Evolutionary conservation across 2,329 filamentous ascomycete species (phyloP).

Genomic region (Pseudogymnoascus sp.): DNA sequence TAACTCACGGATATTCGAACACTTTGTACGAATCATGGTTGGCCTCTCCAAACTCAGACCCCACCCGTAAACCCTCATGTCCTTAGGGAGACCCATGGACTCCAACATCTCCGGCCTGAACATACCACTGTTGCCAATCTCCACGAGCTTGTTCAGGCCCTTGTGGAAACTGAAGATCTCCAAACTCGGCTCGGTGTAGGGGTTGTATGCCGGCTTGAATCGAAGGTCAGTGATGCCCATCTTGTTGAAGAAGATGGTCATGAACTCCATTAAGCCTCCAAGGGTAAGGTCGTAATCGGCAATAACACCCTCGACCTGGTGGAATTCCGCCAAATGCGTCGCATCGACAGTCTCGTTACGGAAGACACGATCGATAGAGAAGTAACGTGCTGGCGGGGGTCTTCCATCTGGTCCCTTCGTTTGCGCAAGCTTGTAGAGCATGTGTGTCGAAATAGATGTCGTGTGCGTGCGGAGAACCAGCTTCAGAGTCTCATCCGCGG

Average conservation of each 20-base stretch:
- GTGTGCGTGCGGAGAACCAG: constrained; percentile 95
- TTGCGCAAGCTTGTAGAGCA: constrained; percentile 82
- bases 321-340: constrained; percentile 95
- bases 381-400: constrained; percentile 74
- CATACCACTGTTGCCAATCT: constrained; percentile 98
- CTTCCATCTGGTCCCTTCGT: constrained; percentile 66
- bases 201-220: constrained; percentile 97
- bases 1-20: constrained; percentile 81
- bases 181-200: constrained; percentile 93
- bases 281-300: constrained; percentile 91
- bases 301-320: constrained; percentile 97
- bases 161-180: constrained; percentile 96
- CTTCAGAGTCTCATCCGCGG: constrained; percentile 74
- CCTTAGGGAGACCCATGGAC: constrained; percentile 84
- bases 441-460: constrained; percentile 82
- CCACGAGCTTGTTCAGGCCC: constrained; percentile 82
- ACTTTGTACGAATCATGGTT: constrained; percentile 78
- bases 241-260: constrained; percentile 92
- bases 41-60: constrained; percentile 86
- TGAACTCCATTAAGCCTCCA: constrained; percentile 87
- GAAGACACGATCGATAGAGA: constrained; percentile 98
- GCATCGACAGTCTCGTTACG: constrained; percentile 95
- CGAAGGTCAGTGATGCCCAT: constrained; percentile 83
- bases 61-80: constrained; percentile 91
- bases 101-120: constrained; percentile 97